Conservation (phyloP, 2,329 filamentous ascomycete species). For the Penicillium sumatraense region DNA sequence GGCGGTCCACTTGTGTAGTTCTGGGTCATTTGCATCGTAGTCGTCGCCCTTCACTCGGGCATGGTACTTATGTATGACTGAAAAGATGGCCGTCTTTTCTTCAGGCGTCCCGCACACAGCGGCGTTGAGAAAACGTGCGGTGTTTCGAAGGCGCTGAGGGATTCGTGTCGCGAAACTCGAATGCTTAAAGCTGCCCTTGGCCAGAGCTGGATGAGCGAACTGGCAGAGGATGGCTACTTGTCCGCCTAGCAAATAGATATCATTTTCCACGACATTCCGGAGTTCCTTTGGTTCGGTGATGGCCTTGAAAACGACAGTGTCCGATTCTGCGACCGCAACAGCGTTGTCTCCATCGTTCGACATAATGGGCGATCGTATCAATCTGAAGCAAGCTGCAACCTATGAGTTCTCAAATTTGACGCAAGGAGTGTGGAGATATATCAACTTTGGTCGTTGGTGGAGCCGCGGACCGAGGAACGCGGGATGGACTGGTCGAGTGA, state of each 20-base stretch:
- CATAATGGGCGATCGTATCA: too few relatives aligned
- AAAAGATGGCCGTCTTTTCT: constrained; percentile 32
- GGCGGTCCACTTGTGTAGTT: constrained; percentile 36
- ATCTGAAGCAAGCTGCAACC: not conserved
- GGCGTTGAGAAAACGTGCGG: constrained; percentile 29
- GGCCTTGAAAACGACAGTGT: not conserved
- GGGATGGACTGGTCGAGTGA: not conserved
- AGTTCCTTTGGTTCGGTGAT: constrained; percentile 2
- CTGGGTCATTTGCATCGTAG: constrained; percentile 33
- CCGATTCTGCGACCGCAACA: not conserved
- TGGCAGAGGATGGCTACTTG: constrained; percentile 31
- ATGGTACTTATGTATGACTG: constrained; percentile 30
- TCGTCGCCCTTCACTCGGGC: constrained; percentile 27
- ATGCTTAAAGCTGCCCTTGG: constrained; percentile 30
- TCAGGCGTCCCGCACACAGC: constrained; percentile 27
- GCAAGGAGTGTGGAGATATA: not conserved
- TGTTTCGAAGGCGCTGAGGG: constrained; percentile 30
- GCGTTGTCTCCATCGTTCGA: not conserved
- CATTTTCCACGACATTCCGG: not conserved
- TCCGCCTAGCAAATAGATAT: constrained; percentile 2
- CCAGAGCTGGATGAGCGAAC: constrained; percentile 31
- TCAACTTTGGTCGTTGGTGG: not conserved
- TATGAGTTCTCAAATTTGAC: not conserved
- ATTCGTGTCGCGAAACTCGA: constrained; percentile 31
- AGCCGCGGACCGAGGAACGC: constrained; percentile 1